Percentiles rank a stretch among this genome's conserved stretches.
Conservation (phyloP, 2,329 filamentous ascomycete genomes). For the Fusarium clavum region DNA sequence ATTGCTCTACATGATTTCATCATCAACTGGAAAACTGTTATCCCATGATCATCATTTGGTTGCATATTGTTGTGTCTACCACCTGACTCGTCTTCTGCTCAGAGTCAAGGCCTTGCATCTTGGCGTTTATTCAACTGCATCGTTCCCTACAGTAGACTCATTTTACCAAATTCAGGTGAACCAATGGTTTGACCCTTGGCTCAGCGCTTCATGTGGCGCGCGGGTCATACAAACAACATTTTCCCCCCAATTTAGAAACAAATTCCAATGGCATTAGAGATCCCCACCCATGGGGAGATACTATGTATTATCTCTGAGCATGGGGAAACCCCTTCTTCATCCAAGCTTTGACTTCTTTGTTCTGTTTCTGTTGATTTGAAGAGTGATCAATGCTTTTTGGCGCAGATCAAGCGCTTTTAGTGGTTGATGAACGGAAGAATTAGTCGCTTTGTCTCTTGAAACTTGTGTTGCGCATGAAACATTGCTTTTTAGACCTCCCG, state of each 20-base stretch:
- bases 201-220: slow-evolving; percentile 33
- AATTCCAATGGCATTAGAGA: background rate
- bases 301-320: background rate
- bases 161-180: slow-evolving; percentile 24
- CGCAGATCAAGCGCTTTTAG: background rate
- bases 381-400: background rate
- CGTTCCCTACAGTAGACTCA: slow-evolving; percentile 14
- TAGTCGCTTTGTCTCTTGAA: slow-evolving; percentile 5
- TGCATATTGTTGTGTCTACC: background rate
- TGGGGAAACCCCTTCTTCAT: background rate
- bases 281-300: background rate
- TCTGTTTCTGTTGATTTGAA: background rate
- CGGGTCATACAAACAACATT: slow-evolving; percentile 27
- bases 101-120: slow-evolving; percentile 6
- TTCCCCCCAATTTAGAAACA: background rate
- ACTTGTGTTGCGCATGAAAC: slow-evolving; percentile 21
- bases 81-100: slow-evolving; percentile 22
- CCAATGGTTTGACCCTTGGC: slow-evolving; percentile 32
- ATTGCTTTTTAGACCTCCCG: background rate
- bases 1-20: background rate
- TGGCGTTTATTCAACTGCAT: slow-evolving; percentile 20
- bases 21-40: background rate
- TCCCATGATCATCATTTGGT: background rate
- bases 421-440: background rate
- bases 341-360: background rate